phyloP scores from a whole-genome alignment of 1,284 basidiomycete species.

The Golubevia sp. region DNA sequence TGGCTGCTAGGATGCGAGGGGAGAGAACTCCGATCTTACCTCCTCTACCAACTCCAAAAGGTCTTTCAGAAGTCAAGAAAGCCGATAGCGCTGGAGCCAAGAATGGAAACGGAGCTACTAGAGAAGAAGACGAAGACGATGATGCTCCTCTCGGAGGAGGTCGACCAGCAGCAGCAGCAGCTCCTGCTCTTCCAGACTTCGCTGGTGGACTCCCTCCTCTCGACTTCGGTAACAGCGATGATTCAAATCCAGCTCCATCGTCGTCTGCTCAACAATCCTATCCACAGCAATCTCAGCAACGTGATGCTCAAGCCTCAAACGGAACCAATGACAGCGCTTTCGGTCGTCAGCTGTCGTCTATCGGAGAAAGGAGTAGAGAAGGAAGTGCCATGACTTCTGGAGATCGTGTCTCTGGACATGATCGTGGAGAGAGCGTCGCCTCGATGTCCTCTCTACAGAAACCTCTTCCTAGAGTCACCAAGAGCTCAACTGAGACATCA shows the following conservation, averaged over 20 bases:
- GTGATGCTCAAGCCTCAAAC: neutral
- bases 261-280: neutral
- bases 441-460: too few relatives aligned
- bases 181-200: constrained; percentile 11
- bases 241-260: neutral
- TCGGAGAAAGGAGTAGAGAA: constrained; percentile 15
- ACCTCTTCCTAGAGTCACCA: too few relatives aligned
- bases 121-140: neutral
- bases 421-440: too few relatives aligned
- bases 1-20: constrained; percentile 56
- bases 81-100: too few relatives aligned
- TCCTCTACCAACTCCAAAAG: constrained; percentile 39
- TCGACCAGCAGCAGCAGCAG: constrained; percentile 9
- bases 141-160: neutral
- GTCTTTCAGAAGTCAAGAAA: neutral
- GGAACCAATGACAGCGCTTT: neutral
- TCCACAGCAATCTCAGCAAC: neutral
- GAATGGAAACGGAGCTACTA: neutral
- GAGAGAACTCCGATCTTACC: constrained; percentile 54
- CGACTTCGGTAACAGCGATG: constrained; percentile 17
- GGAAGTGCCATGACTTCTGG: constrained; percentile 9
- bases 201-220: constrained; percentile 26
- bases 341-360: constrained; percentile 4
- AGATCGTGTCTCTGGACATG: too few relatives aligned
- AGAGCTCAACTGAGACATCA: too few relatives aligned